Conservation (phyloP, 2,329 filamentous ascomycete species). For the Nemania abortiva region DNA sequence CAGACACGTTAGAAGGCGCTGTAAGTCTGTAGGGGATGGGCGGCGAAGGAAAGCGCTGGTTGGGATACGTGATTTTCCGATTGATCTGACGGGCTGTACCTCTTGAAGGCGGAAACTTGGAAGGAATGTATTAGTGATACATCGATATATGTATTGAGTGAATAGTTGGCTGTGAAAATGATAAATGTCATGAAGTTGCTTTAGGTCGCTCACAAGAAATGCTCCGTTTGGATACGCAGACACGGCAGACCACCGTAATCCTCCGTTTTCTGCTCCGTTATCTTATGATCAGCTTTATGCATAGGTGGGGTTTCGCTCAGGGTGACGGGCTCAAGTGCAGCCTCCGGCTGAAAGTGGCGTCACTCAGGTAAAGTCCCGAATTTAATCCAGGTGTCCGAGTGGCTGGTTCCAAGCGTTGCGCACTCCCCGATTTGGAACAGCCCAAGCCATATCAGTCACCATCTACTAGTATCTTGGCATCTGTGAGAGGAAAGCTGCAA, state of each 20-base stretch:
- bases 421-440: conserved; percentile 27
- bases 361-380: no score
- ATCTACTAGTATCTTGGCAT: background rate
- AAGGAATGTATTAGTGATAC: conserved; percentile 24
- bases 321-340: no score
- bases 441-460: background rate
- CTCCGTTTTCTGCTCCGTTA: conserved; percentile 10
- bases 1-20: conserved; percentile 2
- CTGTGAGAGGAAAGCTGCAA: background rate
- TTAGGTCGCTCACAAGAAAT: conserved; percentile 23
- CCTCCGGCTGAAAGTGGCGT: no score
- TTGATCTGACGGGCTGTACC: no score
- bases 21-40: no score
- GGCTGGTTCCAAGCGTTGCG: conserved; percentile 13
- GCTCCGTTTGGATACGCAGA: conserved; percentile 23
- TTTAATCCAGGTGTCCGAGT: background rate
- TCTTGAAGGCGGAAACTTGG: background rate
- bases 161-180: conserved; percentile 23
- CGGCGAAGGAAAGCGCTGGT: no score
- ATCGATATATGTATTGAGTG: conserved; percentile 24
- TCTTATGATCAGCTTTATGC: conserved; percentile 22
- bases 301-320: conserved; percentile 12
- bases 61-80: no score
- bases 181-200: conserved; percentile 26
- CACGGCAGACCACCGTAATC: conserved; percentile 23